Percentiles rank a stretch among this genome's conserved stretches.
Evolutionary conservation across 2,329 filamentous ascomycete species (phyloP).

Genomic region (Teratosphaeriaceae sp.): DNA sequence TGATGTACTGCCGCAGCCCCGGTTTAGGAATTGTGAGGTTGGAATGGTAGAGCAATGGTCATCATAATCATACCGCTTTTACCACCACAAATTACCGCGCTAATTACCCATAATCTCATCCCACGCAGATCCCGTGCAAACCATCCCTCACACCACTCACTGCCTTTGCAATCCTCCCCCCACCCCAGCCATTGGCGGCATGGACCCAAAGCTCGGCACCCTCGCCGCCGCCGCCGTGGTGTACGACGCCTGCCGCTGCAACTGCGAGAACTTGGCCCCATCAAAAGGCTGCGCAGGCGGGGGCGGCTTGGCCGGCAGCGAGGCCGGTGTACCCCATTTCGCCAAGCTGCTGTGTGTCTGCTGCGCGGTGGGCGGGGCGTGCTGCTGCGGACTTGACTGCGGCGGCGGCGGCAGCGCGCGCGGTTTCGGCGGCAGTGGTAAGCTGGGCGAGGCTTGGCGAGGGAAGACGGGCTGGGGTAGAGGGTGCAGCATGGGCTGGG

Average conservation of each 20-base stretch:
- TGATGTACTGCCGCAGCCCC: too few relatives aligned
- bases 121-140: too few relatives aligned
- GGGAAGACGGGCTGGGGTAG: constrained; percentile 33
- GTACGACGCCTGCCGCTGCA: constrained; percentile 12
- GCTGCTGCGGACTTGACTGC: constrained; percentile 17
- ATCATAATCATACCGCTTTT: too few relatives aligned
- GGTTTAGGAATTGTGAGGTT: too few relatives aligned
- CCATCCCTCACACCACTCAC: too few relatives aligned
- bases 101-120: too few relatives aligned
- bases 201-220: constrained; percentile 11
- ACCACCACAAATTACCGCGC: too few relatives aligned
- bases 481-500: constrained; percentile 28
- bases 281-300: constrained; percentile 33
- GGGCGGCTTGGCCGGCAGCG: constrained; percentile 50
- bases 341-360: constrained; percentile 42
- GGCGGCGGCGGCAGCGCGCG: constrained; percentile 9
- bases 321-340: constrained; percentile 50
- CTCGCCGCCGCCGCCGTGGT: constrained; percentile 9
- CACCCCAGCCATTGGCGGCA: constrained; percentile 10
- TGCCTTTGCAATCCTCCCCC: too few relatives aligned
- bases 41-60: too few relatives aligned
- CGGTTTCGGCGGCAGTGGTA: constrained; percentile 29
- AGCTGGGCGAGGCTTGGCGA: constrained; percentile 27
- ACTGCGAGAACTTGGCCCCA: constrained; percentile 6
- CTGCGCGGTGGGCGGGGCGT: constrained; percentile 14